Evolutionary conservation across 1,139 yeast species (phyloP).

Genomic region (Pichia sp.): DNA sequence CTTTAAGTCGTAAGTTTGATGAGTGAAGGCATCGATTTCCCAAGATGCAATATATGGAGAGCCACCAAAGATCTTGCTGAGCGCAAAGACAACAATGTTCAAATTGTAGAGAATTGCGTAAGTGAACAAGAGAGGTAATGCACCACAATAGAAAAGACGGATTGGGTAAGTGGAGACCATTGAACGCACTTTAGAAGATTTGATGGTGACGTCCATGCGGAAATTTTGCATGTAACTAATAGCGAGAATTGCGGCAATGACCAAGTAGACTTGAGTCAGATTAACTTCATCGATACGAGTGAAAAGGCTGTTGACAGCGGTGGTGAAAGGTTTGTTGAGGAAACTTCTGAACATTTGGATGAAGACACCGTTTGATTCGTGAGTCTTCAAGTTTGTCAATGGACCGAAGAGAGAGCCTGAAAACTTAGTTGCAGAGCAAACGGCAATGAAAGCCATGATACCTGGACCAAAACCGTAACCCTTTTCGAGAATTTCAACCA

Average conservation of each 20-base stretch:
- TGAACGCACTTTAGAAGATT: constrained; percentile 83
- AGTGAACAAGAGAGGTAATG: constrained; percentile 67
- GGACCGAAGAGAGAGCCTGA: constrained; percentile 66
- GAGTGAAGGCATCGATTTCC: constrained; percentile 29
- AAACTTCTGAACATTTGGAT: constrained; percentile 53
- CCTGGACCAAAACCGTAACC: constrained; percentile 92
- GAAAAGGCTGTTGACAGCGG: constrained; percentile 54
- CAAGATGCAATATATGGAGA: constrained; percentile 33
- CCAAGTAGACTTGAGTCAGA: constrained; percentile 57
- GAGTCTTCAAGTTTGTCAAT: constrained; percentile 43
- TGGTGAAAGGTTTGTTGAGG: constrained; percentile 38
- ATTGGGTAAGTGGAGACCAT: constrained; percentile 76
- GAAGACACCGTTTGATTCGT: constrained; percentile 68
- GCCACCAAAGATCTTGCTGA: constrained; percentile 34
- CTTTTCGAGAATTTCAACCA: constrained; percentile 79
- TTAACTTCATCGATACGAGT: constrained; percentile 72
- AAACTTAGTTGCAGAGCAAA: constrained; percentile 59
- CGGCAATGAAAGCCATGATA: constrained; percentile 56
- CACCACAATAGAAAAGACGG: constrained; percentile 78
- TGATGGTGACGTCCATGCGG: constrained; percentile 76
- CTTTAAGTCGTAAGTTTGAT: constrained; percentile 33
- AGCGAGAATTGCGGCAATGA: constrained; percentile 42
- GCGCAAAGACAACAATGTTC: constrained; percentile 46
- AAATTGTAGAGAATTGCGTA: constrained; percentile 55
- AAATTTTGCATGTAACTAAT: constrained; percentile 54